A percentile compares a stretch with the other conserved stretches of the same genome.
Evolutionary conservation across 1,284 basidiomycete species (phyloP).

Genomic region (Tylopilus orsonianus): DNA sequence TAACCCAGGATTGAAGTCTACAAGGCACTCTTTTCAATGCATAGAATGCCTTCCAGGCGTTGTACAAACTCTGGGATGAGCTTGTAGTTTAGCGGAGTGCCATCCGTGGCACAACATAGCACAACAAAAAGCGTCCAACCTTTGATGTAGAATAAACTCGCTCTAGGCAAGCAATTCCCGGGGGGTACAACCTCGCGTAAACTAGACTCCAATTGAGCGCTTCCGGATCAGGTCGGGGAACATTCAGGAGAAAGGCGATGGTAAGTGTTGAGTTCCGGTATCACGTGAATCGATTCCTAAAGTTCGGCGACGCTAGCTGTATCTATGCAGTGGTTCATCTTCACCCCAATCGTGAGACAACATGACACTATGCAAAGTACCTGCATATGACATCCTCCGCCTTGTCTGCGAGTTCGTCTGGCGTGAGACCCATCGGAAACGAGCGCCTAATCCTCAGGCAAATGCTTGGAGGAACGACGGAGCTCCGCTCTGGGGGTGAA

Average conservation of each 20-base stretch:
- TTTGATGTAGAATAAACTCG: conserved; percentile 25
- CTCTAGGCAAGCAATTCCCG: conserved; percentile 27
- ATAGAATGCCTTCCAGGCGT: conserved; percentile 15
- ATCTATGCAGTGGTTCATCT: conserved; percentile 30
- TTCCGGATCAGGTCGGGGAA: conserved; percentile 11
- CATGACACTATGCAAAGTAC: conserved; percentile 31
- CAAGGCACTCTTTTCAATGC: conserved; percentile 20
- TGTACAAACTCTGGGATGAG: conserved; percentile 21
- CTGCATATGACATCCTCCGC: conserved; percentile 17
- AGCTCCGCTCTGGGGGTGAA: conserved; percentile 21
- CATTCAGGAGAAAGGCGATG: conserved; percentile 27
- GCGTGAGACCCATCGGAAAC: conserved; percentile 8
- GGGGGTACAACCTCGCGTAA: conserved; percentile 28
- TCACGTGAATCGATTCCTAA: conserved; percentile 30
- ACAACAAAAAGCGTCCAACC: conserved; percentile 26
- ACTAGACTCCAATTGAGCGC: conserved; percentile 26
- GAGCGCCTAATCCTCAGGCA: conserved; percentile 21
- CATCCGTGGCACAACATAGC: background rate
- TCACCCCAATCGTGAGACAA: conserved; percentile 30
- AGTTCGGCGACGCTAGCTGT: conserved; percentile 29
- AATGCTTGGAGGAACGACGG: conserved; percentile 20
- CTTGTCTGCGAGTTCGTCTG: conserved; percentile 10
- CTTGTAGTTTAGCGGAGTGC: conserved; percentile 18
- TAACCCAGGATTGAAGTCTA: conserved; percentile 24
- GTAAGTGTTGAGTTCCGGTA: conserved; percentile 28